phyloP scores from a whole-genome alignment of 148 eudicot genomes.

The Fallopia convolvulus region DNA sequence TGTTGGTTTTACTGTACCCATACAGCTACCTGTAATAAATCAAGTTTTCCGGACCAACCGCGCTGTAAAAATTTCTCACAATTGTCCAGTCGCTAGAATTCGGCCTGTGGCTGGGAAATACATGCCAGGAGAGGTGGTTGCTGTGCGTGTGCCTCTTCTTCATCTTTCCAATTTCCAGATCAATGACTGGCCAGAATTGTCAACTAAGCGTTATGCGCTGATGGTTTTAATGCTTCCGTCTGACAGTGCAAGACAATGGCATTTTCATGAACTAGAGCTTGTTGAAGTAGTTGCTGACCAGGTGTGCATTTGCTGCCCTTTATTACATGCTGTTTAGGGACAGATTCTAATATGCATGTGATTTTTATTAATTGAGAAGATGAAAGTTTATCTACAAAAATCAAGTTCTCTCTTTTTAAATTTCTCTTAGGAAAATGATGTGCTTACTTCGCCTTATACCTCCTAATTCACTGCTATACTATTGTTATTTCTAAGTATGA shows the following conservation, averaged over 20 bases:
- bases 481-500: background rate
- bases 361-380: background rate
- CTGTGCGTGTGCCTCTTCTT: slow-evolving; percentile 91
- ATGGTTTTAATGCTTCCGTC: slow-evolving; percentile 97
- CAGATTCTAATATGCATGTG: background rate
- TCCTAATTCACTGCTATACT: background rate
- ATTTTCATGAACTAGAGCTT: slow-evolving; percentile 86
- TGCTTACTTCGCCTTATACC: background rate
- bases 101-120: slow-evolving; percentile 58
- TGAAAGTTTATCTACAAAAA: background rate
- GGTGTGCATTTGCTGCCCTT: slow-evolving; percentile 28
- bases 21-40: slow-evolving; percentile 73
- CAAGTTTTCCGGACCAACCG: slow-evolving; percentile 68
- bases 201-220: slow-evolving; percentile 87
- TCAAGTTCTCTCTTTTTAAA: background rate
- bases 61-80: slow-evolving; percentile 77
- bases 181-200: slow-evolving; percentile 92
- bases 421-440: background rate
- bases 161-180: slow-evolving; percentile 80
- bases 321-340: background rate
- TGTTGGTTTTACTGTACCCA: slow-evolving; percentile 81
- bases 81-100: slow-evolving; percentile 75
- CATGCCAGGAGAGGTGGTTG: slow-evolving; percentile 92
- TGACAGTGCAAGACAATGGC: slow-evolving; percentile 93
- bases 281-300: slow-evolving; percentile 99